A percentile compares a stretch with the other conserved stretches of the same genome.
Evolutionary conservation across 2,329 filamentous ascomycete species (phyloP).

Genomic region (Exophiala viscosa): DNA sequence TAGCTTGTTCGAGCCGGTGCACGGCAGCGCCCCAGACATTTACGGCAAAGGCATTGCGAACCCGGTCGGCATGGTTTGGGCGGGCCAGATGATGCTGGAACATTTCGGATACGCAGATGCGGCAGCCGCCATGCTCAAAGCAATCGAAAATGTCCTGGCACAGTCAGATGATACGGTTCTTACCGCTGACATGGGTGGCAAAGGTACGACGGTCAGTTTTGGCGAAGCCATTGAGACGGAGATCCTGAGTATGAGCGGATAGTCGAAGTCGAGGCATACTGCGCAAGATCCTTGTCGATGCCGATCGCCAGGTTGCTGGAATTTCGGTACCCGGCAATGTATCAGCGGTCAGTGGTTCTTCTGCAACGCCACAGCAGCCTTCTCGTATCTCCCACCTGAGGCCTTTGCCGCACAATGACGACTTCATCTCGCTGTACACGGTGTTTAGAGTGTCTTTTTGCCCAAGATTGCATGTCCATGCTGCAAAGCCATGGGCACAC

Average conservation of each 20-base stretch:
- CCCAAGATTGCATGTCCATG: no score
- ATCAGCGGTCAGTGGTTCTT: no score
- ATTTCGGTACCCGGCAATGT: no score
- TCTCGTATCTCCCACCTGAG: no score
- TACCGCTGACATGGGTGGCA: slow-evolving; percentile 93
- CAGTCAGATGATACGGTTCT: slow-evolving; percentile 76
- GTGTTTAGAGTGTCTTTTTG: no score
- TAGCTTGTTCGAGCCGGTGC: slow-evolving; percentile 99
- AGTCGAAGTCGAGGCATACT: neutral
- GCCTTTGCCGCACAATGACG: no score
- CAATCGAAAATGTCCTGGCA: slow-evolving; percentile 88
- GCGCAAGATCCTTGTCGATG: no score
- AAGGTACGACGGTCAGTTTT: slow-evolving; percentile 91
- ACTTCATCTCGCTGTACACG: no score
- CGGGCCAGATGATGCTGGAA: slow-evolving; percentile 98
- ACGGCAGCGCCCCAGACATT: slow-evolving; percentile 95
- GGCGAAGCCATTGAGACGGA: slow-evolving; percentile 75
- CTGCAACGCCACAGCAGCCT: no score
- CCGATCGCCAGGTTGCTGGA: no score
- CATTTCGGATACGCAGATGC: slow-evolving; percentile 90
- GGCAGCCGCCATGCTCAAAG: slow-evolving; percentile 83
- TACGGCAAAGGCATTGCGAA: slow-evolving; percentile 94
- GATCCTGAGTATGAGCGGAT: neutral
- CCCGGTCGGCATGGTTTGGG: slow-evolving; percentile 91
- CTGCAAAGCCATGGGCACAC: no score